These are phyloP conservation scores for Casaregolazyma suthepensis DNA, from an alignment of 1,139 yeast species.

Conservation along the genomic window DNA sequence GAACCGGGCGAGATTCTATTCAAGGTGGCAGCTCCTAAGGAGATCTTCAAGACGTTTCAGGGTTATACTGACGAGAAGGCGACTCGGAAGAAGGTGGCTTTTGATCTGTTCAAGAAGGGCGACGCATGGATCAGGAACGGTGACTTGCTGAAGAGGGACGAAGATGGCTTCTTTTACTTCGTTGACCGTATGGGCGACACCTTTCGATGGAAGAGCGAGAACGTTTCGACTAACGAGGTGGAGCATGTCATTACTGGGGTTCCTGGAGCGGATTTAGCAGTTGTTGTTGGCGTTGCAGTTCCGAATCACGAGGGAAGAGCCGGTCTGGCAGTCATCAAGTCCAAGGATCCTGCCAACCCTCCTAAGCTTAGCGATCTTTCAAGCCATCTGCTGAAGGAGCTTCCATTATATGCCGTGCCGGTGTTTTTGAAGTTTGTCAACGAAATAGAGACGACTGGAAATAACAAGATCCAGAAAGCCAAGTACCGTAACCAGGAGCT, in stretches of 20 bases:
- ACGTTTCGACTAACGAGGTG: conserved; percentile 90
- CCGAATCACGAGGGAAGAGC: conserved; percentile 94
- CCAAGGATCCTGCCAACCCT: conserved; percentile 29
- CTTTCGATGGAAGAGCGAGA: conserved; percentile 95
- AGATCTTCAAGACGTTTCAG: conserved; percentile 55
- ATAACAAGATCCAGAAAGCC: conserved; percentile 81
- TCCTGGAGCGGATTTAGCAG: conserved; percentile 55
- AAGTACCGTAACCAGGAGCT: conserved; percentile 67
- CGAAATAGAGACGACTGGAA: conserved; percentile 63
- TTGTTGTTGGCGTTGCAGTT: conserved; percentile 84
- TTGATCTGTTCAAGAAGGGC: conserved; percentile 72
- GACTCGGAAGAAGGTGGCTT: conserved; percentile 64
- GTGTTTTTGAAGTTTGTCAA: conserved; percentile 66
- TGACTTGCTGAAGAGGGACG: conserved; percentile 68
- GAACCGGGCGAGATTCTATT: conserved; percentile 88
- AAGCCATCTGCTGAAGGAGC: conserved; percentile 38
- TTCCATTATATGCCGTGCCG: conserved; percentile 90
- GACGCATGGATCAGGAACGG: conserved; percentile 93
- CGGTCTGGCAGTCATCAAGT: conserved; percentile 76
- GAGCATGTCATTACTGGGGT: conserved; percentile 56
- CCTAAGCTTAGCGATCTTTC: conserved; percentile 37
- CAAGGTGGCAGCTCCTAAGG: conserved; percentile 58
- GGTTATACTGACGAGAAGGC: conserved; percentile 82
- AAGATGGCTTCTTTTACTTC: conserved; percentile 68
- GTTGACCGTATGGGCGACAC: conserved; percentile 95